phyloP scores from a whole-genome alignment of 2,329 filamentous ascomycete species.

The Lanzia echinophila region DNA sequence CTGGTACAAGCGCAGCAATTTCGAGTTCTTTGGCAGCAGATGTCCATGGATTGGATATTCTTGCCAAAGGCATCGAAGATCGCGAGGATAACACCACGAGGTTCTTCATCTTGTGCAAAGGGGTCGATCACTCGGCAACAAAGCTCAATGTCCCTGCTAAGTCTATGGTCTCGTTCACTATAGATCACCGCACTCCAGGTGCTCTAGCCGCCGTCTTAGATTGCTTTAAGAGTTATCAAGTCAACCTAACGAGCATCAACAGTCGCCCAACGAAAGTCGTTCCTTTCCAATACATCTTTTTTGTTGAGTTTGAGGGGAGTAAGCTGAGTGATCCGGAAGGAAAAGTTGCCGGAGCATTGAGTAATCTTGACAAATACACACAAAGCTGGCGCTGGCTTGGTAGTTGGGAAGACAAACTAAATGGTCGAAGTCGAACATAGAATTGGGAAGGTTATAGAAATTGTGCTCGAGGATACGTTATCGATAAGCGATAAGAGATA shows the following conservation, averaged over 20 bases:
- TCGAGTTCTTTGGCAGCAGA: constrained; percentile 68
- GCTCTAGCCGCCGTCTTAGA: constrained; percentile 73
- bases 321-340: constrained; percentile 45
- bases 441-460: neutral
- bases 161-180: constrained; percentile 74
- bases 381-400: constrained; percentile 62
- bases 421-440: neutral
- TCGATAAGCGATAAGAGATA: constrained; percentile 7
- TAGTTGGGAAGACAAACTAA: constrained; percentile 45
- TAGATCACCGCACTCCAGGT: constrained; percentile 71
- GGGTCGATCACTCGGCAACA: constrained; percentile 16
- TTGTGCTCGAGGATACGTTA: neutral
- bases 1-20: constrained; percentile 66
- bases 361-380: constrained; percentile 50
- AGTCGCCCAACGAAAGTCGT: constrained; percentile 68
- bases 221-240: constrained; percentile 63
- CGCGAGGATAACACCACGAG: constrained; percentile 69
- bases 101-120: constrained; percentile 58
- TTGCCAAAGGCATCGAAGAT: constrained; percentile 68
- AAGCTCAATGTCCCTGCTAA: constrained; percentile 42
- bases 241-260: constrained; percentile 89
- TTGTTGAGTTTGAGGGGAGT: constrained; percentile 78
- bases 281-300: constrained; percentile 90
- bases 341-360: constrained; percentile 54
- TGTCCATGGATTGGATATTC: constrained; percentile 58